Evolutionary conservation across 352 stramenopile species (phyloP).

Genomic region (Phytophthora citrophthora): DNA sequence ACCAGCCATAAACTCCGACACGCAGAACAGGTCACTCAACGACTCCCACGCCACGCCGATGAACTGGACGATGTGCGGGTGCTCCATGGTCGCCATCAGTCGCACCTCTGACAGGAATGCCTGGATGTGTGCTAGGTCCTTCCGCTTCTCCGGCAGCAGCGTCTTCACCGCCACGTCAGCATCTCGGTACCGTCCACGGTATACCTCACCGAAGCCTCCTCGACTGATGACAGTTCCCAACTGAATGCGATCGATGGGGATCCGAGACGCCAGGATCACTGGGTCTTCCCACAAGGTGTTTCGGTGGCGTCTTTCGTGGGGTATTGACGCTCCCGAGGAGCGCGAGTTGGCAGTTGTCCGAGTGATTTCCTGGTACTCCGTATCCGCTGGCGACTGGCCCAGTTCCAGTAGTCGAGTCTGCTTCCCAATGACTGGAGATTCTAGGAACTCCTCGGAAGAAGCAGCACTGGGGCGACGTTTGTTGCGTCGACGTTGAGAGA

Average conservation of each 20-base stretch:
- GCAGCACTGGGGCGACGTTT: conserved; percentile 10
- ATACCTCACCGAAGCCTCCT: conserved; percentile 46
- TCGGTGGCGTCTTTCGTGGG: conserved; percentile 8
- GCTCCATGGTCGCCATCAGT: conserved; percentile 44
- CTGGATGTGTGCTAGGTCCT: conserved; percentile 44
- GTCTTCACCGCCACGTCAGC: conserved; percentile 51
- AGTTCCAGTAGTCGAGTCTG: conserved; percentile 9
- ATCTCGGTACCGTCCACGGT: conserved; percentile 39
- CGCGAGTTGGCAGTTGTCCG: conserved; percentile 17
- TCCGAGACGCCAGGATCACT: conserved; percentile 43
- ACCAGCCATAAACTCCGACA: conserved; percentile 57
- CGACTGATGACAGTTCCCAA: conserved; percentile 37
- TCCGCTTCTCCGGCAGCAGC: conserved; percentile 44
- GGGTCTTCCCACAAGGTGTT: conserved; percentile 41
- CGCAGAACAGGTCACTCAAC: conserved; percentile 48
- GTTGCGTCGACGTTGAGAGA: conserved; percentile 22
- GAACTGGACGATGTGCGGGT: conserved; percentile 55
- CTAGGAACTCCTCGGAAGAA: conserved; percentile 16
- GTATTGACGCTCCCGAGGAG: conserved; percentile 15
- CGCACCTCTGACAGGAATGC: conserved; percentile 51
- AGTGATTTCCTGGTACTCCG: conserved; percentile 27
- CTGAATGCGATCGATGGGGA: conserved; percentile 46
- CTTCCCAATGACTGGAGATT: conserved; percentile 23
- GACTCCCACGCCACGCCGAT: conserved; percentile 57
- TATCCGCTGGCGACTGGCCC: conserved; percentile 12